Evolutionary conservation across 768 basidiomycete genomes (phyloP).

Genomic region (Calvatia gigantea): DNA sequence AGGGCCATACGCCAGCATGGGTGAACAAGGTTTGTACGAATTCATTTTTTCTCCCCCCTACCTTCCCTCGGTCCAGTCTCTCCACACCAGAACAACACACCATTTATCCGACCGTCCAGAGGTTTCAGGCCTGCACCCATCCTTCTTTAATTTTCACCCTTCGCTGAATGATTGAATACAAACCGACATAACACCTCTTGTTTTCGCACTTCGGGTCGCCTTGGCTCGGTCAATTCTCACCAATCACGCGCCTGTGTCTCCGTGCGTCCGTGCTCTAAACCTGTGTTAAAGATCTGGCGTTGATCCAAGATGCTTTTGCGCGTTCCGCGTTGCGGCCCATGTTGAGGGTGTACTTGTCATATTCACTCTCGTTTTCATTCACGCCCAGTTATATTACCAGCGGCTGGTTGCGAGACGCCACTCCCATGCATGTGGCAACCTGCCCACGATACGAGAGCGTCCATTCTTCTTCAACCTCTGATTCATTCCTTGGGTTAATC

Average conservation of each 20-base stretch:
- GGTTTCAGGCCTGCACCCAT: too few species aligned
- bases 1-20: constrained; percentile 90
- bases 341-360: neutral
- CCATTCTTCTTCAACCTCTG: neutral
- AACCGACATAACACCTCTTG: too few species aligned
- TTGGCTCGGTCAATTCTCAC: too few species aligned
- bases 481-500: neutral
- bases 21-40: constrained; percentile 51
- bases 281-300: neutral
- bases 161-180: too few species aligned
- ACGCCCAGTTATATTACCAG: neutral
- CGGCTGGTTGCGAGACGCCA: neutral
- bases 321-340: neutral
- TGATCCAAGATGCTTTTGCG: neutral
- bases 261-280: neutral
- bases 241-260: too few species aligned
- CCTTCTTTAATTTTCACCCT: neutral
- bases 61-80: constrained; percentile 7
- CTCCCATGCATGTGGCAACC: too few species aligned
- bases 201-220: too few species aligned
- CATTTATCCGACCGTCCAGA: too few species aligned
- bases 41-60: constrained; percentile 15
- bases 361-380: neutral
- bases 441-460: too few species aligned
- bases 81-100: too few species aligned